Evolutionary conservation across 176 grass and related monocot genomes (phyloP), one percentile per base, ranked within the genome.

Genomic region (Chrysopogon serrulatus): DNA sequence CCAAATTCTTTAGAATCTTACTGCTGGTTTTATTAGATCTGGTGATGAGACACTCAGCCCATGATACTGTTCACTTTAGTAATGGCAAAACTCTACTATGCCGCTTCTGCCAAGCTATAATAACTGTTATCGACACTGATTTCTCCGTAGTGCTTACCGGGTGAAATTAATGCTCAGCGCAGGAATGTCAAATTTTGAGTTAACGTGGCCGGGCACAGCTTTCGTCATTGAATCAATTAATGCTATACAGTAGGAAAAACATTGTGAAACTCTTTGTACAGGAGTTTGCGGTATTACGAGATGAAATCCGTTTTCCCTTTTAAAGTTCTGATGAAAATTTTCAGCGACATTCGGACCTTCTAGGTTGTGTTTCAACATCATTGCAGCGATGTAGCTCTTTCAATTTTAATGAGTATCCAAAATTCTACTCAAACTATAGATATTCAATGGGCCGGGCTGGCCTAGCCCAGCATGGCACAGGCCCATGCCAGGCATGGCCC

Each of bases 401-500:
- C 42, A 53, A 51, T 80, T 68, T 49, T 73, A 24, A 43, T 68
- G 30, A 32, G 77, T 24, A 56, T 59, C 8, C 15, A 26, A 33
- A 33, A 57, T 37, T 79, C 51, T 68, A 71, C 68, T 71, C 65
- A n/a, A 71, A 85, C 26, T n/a, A n/a, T n/a, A n/a, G n/a, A n/a
- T n/a, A n/a, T n/a, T n/a, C n/a, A n/a, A n/a, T n/a, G n/a, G n/a
- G n/a, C n/a, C n/a, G n/a, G n/a, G n/a, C n/a, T n/a, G n/a, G n/a
- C n/a, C n/a, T n/a, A n/a, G n/a, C n/a, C n/a, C n/a, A n/a, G n/a
- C n/a, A n/a, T n/a, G n/a, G n/a, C n/a, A n/a, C n/a, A n/a, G n/a
- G n/a, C n/a, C n/a, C n/a, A n/a, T n/a, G n/a, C n/a, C n/a, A n/a
- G n/a, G n/a, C n/a, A n/a, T n/a, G n/a, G n/a, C n/a, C n/a, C n/a